Base-by-base conservation (phyloP, 2,329 filamentous ascomycete genomes). In the Lachnellula cervina region DNA sequence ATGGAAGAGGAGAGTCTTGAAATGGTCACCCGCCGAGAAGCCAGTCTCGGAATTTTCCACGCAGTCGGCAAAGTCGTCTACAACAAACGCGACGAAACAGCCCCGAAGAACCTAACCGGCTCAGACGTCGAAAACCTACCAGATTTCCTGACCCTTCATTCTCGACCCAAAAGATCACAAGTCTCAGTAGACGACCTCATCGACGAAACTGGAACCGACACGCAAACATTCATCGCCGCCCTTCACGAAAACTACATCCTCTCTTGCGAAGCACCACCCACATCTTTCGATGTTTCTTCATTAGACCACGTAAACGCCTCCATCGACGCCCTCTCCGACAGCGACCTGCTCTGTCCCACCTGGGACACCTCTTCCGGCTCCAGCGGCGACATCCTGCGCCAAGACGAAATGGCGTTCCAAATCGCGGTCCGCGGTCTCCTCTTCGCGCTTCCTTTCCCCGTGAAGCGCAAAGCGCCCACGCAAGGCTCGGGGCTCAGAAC, bases 51-150 rank as follows among this genome's bases (percentile, higher is more conserved):
- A 1, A 90, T 99, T 50, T 99, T 99, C 68, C 94, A 99, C 70
- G 91, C 94, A 0, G 89, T 97, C 13, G 94, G 93, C 3, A 97
- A 94, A 69, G 89, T 99, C 2, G 86, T 97, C 0, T 96, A 97
- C 75, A 99, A 99, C 75, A 99, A 97, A 70, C 82, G 94, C 46
- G 80, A 88, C 21, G 83, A 87, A 28, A 69, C 59, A 46, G 71
- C 72, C 4, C 69, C 71, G 4, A 72, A 77, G 13, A 63, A 70
- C 45, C 65, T 68, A 45, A 56, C 69, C 8, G 68, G 68, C 8
- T 72, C 77, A 34, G 71, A 72, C 17, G 74, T 74, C 3, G 84
- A 87, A 63, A 71, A 71, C 23, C 73, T 90, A 17, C 87, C 87
- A 5, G 64, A 70, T n/a, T 80, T 83, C 68, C 70, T 89, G 37